Base-by-base conservation (phyloP, 768 basidiomycete species). In the Trametes cinnabarina region DNA sequence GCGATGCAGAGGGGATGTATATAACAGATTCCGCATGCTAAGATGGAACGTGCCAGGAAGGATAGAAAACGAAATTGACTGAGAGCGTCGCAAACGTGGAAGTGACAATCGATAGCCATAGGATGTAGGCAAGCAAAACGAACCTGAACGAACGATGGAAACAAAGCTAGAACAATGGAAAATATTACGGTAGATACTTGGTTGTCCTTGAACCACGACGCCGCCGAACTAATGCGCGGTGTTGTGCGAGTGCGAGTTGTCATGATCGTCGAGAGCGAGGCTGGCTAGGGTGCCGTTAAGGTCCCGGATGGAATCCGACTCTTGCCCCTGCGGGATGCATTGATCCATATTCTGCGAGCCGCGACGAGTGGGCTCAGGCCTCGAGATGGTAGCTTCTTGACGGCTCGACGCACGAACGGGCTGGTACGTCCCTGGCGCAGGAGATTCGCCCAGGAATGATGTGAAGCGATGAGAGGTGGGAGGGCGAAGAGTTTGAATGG, bases 201-300 rank as follows among this genome's bases (percentile, higher is more conserved):
- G 37, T 22, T 22, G 30, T 43, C 54, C 54, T 47, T 46, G 22
- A 23, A 20, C 49, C 26, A 48, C 28, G 14, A 20, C 35, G 42
- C 25, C 15, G 26, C 22, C 42, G 35, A 20, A 11, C 52, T 47
- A 61, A n/a, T 50, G 43, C 22, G 49, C 40, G 40, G 41, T 44
- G 35, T 55, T 46, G n/a, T 55, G 57, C 22, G 57, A 59, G 39
- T 65, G 57, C 28, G 62, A 49, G 43, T 52, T 67, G 66, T 55
- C 57, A 39, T 57, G 60, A 57, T 72, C 63, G 65, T 85, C 86
- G 55, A 92, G 73, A 62, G 90, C 80, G 15, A 92, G 80, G 68
- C 85, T 89, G 32, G 90, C 87, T 37, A 92, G 77, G 26, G 86
- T 89, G 20, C 87, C 86, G 64, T 88, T 91, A 51, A 92, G 71